Conservation (phyloP, 106 monocot genomes). For the Hemerocallis citrina region DNA sequence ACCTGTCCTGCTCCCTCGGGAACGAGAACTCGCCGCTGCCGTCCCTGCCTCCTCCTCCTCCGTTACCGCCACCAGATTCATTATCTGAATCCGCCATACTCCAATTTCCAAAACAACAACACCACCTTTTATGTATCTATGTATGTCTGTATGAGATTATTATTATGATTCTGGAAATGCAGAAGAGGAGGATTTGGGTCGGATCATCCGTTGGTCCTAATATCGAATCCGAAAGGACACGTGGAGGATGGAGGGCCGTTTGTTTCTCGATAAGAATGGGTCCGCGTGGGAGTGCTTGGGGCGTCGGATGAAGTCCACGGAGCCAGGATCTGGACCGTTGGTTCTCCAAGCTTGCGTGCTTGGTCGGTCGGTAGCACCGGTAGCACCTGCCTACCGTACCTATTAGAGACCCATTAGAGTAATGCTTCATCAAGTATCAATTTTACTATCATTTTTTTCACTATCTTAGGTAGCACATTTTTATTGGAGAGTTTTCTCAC, state of each 20-base stretch:
- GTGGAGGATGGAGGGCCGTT: background rate
- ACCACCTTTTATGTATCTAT: too few species aligned
- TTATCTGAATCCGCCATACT: slow-evolving; percentile 70
- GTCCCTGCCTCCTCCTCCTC: background rate
- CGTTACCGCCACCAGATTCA: slow-evolving; percentile 37
- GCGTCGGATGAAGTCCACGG: background rate
- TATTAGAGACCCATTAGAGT: too few species aligned
- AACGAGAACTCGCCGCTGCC: slow-evolving; percentile 27
- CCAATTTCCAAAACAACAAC: background rate
- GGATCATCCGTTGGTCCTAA: too few species aligned
- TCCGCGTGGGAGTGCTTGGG: background rate
- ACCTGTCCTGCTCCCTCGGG: slow-evolving; percentile 50
- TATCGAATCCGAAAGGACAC: background rate
- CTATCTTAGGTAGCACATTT: too few species aligned
- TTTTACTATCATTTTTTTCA: too few species aligned
- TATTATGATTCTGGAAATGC: background rate
- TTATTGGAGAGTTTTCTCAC: too few species aligned
- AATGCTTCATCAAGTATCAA: too few species aligned
- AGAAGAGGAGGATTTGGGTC: too few species aligned
- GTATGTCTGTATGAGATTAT: too few species aligned
- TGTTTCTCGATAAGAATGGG: background rate
- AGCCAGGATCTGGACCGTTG: background rate
- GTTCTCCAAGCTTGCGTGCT: background rate
- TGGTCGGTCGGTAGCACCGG: background rate
- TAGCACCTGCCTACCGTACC: too few species aligned